A percentile compares a stretch with the other conserved stretches of the same genome.
These are phyloP conservation scores for Fusarium aywerte DNA, from an alignment of 2,329 filamentous ascomycete species.

Conservation along the genomic window DNA sequence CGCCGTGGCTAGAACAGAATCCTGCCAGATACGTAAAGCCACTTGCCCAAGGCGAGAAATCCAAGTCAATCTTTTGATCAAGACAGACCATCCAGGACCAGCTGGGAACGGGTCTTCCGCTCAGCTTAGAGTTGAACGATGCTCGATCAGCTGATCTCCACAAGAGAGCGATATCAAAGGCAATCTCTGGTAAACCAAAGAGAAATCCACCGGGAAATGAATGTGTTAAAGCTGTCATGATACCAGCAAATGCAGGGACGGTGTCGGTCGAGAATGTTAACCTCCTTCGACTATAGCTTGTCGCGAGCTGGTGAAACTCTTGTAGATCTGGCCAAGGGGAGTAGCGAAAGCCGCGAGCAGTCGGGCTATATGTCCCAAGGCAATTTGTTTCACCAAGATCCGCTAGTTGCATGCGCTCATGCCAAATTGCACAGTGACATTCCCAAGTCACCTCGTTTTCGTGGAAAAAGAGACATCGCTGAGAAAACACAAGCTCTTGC, in stretches of 20 bases:
- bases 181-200: neutral
- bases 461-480: neutral
- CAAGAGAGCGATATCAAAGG: neutral
- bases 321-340: neutral
- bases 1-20: fast-evolving
- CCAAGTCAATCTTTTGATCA: neutral
- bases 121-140: neutral
- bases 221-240: neutral
- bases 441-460: neutral
- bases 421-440: neutral
- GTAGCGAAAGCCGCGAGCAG: neutral
- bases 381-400: neutral
- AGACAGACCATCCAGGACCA: neutral
- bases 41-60: neutral
- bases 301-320: neutral
- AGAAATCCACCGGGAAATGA: neutral
- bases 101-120: neutral
- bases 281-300: neutral
- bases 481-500: neutral
- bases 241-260: neutral
- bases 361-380: neutral
- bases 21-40: neutral
- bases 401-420: neutral
- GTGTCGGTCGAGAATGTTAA: neutral
- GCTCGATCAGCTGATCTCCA: neutral